These are phyloP conservation scores for Neonectria magnoliae DNA, from an alignment of 2,329 filamentous ascomycete genomes.

Conservation along the genomic window DNA sequence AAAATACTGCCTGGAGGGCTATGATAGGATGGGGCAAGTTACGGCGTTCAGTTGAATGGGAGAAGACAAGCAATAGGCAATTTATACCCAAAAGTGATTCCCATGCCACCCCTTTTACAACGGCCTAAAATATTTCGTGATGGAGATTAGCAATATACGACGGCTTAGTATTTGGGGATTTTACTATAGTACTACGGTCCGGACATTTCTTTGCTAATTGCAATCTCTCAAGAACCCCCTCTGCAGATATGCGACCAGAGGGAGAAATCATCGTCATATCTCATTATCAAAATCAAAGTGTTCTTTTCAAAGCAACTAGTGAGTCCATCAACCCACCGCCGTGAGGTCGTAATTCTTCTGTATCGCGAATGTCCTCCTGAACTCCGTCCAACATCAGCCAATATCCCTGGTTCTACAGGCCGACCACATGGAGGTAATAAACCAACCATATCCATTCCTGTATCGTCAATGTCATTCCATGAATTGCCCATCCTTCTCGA, in stretches of 20 bases:
- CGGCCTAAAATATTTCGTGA: neutral
- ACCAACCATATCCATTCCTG: neutral
- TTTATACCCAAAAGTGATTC: constrained; percentile 24
- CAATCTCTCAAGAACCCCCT: neutral
- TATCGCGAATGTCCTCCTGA: neutral
- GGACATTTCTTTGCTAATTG: neutral
- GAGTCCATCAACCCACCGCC: constrained; percentile 6
- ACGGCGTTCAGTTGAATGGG: constrained; percentile 11
- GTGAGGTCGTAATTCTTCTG: constrained; percentile 8
- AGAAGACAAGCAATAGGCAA: constrained; percentile 3
- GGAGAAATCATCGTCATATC: constrained; percentile 11
- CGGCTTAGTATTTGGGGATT: neutral
- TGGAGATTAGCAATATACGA: no score
- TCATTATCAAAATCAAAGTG: constrained; percentile 9
- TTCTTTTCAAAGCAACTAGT: neutral
- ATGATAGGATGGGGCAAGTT: neutral
- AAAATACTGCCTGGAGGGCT: no score
- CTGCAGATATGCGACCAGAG: neutral
- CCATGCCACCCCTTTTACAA: neutral
- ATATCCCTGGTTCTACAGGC: neutral
- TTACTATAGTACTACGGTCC: neutral
- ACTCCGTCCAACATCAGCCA: constrained; percentile 12
- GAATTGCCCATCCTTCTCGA: neutral
- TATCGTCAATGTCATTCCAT: neutral
- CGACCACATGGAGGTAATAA: neutral